A percentile compares a stretch with the other conserved stretches of the same genome.
phyloP scores from a whole-genome alignment of 805 yeast genomes.

The Myxozyma monticola region DNA sequence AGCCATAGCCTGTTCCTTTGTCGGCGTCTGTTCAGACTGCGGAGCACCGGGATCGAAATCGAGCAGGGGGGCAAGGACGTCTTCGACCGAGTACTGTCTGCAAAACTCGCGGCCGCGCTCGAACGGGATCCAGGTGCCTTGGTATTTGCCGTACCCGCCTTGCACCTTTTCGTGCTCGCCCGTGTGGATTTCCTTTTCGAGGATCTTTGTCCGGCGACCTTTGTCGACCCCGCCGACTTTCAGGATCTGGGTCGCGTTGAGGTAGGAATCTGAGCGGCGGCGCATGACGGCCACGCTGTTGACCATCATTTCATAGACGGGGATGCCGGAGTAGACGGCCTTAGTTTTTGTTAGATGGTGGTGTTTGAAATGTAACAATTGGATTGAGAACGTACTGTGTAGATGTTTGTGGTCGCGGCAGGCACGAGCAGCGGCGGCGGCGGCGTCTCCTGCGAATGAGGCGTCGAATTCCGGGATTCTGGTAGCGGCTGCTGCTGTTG shows the following conservation, averaged over 20 bases:
- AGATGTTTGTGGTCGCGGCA: constrained; percentile 17
- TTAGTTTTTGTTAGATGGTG: background rate
- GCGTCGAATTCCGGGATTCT: constrained; percentile 27
- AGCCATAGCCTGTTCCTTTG: constrained; percentile 50
- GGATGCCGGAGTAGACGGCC: constrained; percentile 64
- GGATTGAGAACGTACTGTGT: constrained; percentile 17
- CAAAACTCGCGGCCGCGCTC: constrained; percentile 48
- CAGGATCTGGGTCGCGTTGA: constrained; percentile 71
- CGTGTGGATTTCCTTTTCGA: constrained; percentile 62
- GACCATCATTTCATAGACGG: constrained; percentile 61
- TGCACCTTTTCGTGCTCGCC: constrained; percentile 71
- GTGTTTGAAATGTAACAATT: background rate
- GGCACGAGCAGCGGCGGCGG: constrained; percentile 22
- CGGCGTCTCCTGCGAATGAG: constrained; percentile 26
- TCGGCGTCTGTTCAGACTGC: constrained; percentile 45
- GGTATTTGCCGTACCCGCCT: constrained; percentile 73
- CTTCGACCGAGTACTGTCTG: constrained; percentile 58
- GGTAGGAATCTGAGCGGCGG: constrained; percentile 60
- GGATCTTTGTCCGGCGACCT: constrained; percentile 59
- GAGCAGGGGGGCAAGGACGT: constrained; percentile 52
- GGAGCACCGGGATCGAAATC: constrained; percentile 42
- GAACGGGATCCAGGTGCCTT: constrained; percentile 71
- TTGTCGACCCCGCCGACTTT: constrained; percentile 69
- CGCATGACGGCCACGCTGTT: constrained; percentile 67
- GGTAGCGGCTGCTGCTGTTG: too few relatives aligned